Percentiles rank a stretch among this genome's conserved stretches.
These are phyloP conservation scores for Metschnikowia henanensis DNA, from an alignment of 805 yeast genomes.

Conservation along the genomic window DNA sequence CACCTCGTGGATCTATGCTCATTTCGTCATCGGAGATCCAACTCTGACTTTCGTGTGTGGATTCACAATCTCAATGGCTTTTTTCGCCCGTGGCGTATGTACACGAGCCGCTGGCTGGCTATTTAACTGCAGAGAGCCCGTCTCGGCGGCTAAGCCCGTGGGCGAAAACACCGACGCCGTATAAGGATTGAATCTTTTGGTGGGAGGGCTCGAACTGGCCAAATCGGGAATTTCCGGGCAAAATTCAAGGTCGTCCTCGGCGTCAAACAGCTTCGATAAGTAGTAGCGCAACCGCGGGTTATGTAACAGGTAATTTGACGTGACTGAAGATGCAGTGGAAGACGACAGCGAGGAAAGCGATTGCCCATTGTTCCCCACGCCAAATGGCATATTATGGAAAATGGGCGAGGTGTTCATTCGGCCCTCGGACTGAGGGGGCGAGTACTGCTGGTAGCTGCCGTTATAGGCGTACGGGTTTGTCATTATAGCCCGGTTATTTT, in stretches of 20 bases:
- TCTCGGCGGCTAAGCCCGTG: slow-evolving; percentile 12
- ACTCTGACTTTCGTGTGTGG: slow-evolving; percentile 61
- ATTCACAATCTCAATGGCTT: slow-evolving; percentile 60
- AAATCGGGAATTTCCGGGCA: slow-evolving; percentile 57
- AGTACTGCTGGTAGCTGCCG: slow-evolving; percentile 29
- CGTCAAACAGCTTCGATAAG: slow-evolving; percentile 58
- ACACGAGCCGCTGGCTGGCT: slow-evolving; percentile 26
- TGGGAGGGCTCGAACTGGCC: slow-evolving; percentile 27
- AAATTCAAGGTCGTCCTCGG: slow-evolving; percentile 63
- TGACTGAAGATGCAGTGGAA: slow-evolving; percentile 13
- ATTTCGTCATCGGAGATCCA: slow-evolving; percentile 42
- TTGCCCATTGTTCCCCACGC: slow-evolving; percentile 13
- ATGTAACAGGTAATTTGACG: slow-evolving; percentile 39
- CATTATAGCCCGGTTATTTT: slow-evolving; percentile 19
- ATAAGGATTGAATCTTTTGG: slow-evolving; percentile 64
- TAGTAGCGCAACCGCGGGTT: slow-evolving; percentile 55
- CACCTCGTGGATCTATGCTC: background rate
- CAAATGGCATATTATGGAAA: slow-evolving; percentile 28
- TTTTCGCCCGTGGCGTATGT: slow-evolving; percentile 57
- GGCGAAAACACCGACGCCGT: slow-evolving; percentile 66
- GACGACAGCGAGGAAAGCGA: slow-evolving; percentile 16
- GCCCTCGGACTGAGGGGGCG: slow-evolving; percentile 29
- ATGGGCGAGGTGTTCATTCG: slow-evolving; percentile 30
- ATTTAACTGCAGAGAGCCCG: background rate
- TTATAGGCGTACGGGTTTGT: slow-evolving; percentile 38